Base-by-base conservation (phyloP, 805 yeast genomes). In the Candida vaughaniae region DNA sequence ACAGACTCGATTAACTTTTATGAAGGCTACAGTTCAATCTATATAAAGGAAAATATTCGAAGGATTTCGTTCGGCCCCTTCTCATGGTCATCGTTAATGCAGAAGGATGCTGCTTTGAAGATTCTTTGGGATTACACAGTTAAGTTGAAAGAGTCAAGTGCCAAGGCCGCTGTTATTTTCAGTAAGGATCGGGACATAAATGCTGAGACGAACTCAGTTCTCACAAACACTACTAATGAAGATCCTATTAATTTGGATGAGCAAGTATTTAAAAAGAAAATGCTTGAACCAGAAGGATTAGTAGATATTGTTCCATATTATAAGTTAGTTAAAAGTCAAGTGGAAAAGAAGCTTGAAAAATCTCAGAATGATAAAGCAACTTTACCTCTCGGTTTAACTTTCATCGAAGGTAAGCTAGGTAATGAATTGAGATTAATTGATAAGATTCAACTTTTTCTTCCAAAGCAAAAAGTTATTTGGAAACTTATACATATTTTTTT, bases 401-500 rank as follows among this genome's bases (percentile, higher is more conserved):
- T 52, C 29, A 55, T 51, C 29, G 67, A 64, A 32, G 60, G 63
- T 1, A 56, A 56, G 33, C 38, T 62, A 27, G 52, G 52, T 28
- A 45, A 50, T 3, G 66, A 59, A 31, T 38, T 62, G 22, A 51
- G 52, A 28, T 39, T 64, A 10, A 62, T 67, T 32, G 51, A 52
- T 16, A 49, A 56, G 34, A 64, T 76, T 4, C 56, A 62, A 41
- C 48, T 54, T 2, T 49, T 61, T 0, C 46, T 73, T 5, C 80
- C 81, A 0, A 45, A 55, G 3, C 58, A 52, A 29, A 55, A 52
- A 16, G 57, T 69, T 2, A 51, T 68, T 4, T 72, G 71, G 70
- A 47, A 63, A 22, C 58, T 72, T 19, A 35, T 75, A 16, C 59
- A 61, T 14, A 45, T 75, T 3, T 76, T 64, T 47, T 75, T 72